Conservation (phyloP, 169 alveolate genomes). For the Plasmodium vivax region DNA sequence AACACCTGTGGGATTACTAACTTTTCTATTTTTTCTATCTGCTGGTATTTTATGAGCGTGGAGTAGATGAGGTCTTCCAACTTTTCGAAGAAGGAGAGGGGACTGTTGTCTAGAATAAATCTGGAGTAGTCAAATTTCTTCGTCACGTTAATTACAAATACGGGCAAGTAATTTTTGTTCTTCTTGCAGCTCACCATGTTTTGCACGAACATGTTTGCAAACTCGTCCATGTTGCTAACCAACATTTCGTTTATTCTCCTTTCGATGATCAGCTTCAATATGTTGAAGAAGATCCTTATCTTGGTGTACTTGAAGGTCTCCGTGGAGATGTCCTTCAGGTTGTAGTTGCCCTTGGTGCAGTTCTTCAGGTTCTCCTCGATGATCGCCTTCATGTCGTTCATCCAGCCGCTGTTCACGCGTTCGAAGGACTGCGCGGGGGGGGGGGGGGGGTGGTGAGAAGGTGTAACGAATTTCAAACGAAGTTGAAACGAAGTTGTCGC, state of each 20-base stretch:
- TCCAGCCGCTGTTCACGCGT: constrained; percentile 63
- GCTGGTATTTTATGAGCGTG: constrained; percentile 64
- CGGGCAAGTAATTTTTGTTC: constrained; percentile 37
- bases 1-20: constrained; percentile 70
- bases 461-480: not conserved
- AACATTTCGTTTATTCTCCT: constrained; percentile 69
- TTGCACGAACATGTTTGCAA: constrained; percentile 24
- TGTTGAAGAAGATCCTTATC: constrained; percentile 65
- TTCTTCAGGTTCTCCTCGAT: constrained; percentile 67
- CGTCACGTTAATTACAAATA: constrained; percentile 68
- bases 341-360: constrained; percentile 68
- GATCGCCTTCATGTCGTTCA: constrained; percentile 56
- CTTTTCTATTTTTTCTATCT: constrained; percentile 74
- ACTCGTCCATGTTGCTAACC: constrained; percentile 37
- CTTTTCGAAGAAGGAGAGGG: constrained; percentile 57
- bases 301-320: constrained; percentile 71
- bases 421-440: constrained; percentile 46
- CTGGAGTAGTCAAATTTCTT: constrained; percentile 58
- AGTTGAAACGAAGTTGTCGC: not conserved
- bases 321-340: constrained; percentile 50
- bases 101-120: constrained; percentile 64
- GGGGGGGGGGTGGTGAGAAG: not conserved
- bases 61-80: constrained; percentile 45
- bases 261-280: constrained; percentile 46
- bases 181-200: constrained; percentile 43